phyloP scores from a whole-genome alignment of 164 flowering plant genomes.

The Dillenia turbinata region DNA sequence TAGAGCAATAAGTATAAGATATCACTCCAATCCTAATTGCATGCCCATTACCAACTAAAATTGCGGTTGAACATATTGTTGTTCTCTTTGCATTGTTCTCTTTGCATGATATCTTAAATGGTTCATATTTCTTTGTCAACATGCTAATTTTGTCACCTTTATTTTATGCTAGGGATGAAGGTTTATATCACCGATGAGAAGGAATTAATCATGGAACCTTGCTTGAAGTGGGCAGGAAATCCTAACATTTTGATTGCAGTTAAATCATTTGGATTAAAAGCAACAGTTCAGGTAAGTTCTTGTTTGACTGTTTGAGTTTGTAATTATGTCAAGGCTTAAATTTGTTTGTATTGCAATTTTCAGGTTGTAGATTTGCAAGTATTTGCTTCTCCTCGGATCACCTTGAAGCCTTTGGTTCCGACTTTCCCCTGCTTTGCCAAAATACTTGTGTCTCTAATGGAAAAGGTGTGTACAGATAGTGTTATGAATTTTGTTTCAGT shows the following conservation, averaged over 20 bases:
- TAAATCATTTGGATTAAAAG: slow-evolving; percentile 91
- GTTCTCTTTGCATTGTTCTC: slow-evolving; percentile 1
- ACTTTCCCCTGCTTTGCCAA: slow-evolving; percentile 91
- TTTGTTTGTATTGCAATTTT: slow-evolving; percentile 18
- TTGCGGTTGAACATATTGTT: not conserved
- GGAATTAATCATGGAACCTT: slow-evolving; percentile 93
- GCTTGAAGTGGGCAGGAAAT: slow-evolving; percentile 92
- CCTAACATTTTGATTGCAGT: slow-evolving; percentile 74
- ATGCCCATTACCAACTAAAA: no score
- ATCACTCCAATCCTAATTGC: no score
- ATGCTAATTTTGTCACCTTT: not conserved
- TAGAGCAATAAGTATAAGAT: no score
- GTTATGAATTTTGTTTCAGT: not conserved
- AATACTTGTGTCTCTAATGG: slow-evolving; percentile 85
- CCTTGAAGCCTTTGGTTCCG: slow-evolving; percentile 94
- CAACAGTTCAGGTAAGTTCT: slow-evolving; percentile 48
- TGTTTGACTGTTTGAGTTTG: no score
- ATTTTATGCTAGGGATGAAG: slow-evolving; percentile 70
- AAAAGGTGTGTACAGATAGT: slow-evolving; percentile 51
- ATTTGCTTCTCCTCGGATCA: slow-evolving; percentile 85
- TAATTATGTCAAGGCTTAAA: no score
- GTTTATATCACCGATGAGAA: slow-evolving; percentile 88
- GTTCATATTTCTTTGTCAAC: not conserved
- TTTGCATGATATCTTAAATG: not conserved
- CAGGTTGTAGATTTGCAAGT: slow-evolving; percentile 96